Percentiles rank a stretch among this genome's conserved stretches.
Conservation (phyloP, 257 asterid genomes). For the Fraxinus excelsior region DNA sequence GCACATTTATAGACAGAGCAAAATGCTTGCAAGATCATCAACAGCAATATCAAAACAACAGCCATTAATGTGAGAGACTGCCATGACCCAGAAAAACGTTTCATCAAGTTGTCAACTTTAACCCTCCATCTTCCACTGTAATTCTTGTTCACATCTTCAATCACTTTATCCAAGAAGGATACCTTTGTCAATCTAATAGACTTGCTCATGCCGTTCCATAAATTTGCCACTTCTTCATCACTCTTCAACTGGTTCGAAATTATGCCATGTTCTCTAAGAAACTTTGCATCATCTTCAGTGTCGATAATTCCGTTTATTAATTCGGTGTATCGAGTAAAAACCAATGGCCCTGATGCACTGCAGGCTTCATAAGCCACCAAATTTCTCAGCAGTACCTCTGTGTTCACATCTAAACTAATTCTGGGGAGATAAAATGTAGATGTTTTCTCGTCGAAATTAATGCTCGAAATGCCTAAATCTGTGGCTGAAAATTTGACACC, state of each 20-base stretch:
- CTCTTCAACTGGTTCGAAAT: slow-evolving; percentile 36
- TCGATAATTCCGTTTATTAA: slow-evolving; percentile 46
- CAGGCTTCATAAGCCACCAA: slow-evolving; percentile 47
- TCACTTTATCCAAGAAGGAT: slow-evolving; percentile 32
- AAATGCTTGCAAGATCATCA: slow-evolving; percentile 36
- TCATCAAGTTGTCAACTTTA: slow-evolving; percentile 25
- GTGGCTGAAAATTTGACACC: slow-evolving; percentile 26
- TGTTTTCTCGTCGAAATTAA: slow-evolving; percentile 22
- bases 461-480: slow-evolving; percentile 26
- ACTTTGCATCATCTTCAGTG: slow-evolving; percentile 31
- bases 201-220: slow-evolving; percentile 48
- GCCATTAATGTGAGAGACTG: slow-evolving; percentile 30
- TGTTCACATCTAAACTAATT: slow-evolving; percentile 28
- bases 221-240: slow-evolving; percentile 30
- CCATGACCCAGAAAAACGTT: slow-evolving; percentile 39
- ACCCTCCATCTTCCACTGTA: slow-evolving; percentile 30
- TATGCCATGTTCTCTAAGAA: slow-evolving; percentile 38
- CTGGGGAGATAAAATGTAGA: slow-evolving; percentile 30
- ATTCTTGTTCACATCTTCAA: slow-evolving; percentile 36
- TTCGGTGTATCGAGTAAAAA: slow-evolving; percentile 40
- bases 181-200: slow-evolving; percentile 39
- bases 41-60: slow-evolving; percentile 20
- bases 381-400: slow-evolving; percentile 37
- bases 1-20: slow-evolving; percentile 27
- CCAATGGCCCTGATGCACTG: slow-evolving; percentile 31